Base-by-base conservation (phyloP, 2,329 filamentous ascomycete species). In the Zasmidium cellare region DNA sequence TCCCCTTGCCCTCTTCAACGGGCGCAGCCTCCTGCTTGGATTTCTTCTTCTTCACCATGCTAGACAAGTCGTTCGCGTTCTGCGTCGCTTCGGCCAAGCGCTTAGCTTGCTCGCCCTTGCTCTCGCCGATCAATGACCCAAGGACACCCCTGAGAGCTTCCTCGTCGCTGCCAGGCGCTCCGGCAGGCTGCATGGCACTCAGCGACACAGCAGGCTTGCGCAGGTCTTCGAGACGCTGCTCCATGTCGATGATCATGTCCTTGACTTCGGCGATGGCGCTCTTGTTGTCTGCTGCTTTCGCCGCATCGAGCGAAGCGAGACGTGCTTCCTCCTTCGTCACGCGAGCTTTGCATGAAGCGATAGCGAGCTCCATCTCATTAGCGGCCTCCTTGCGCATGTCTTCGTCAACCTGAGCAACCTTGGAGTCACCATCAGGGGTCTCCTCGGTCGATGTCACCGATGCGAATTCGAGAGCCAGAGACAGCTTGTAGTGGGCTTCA, bases 401-500 rank as follows among this genome's bases (percentile, higher is more conserved):
- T 73, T 91, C 87, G 71, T 92, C 88, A 55, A 92, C 80, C 60
- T 78, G 72, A 5, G 67, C 66, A 3, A 74, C 71, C 51, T 77
- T 75, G 25, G 68, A 62, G 3, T 68, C 60, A 55, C 75, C 58
- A 18, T 71, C 72, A 46, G 79, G 76, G 20, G 70, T 74, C 53
- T 80, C 76, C 46, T 83, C 81, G 16, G 83, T 83, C 1, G 84
- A 80, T 18, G 80, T 82, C 47, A 94, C 85, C 0, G 91, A 94
- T 3, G 91, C 91, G 67, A 97, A 97, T 72, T 99, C 94, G 24
- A 99, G 83, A 0, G 94, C 94, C 16, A 99, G 84, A 0, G 93
- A 96, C 23, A 99, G 87, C 77, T 97, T 97, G 80, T 90, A 99
- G 78, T 99, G 92, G 16, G 91, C 93, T 78, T 99, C 94, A 45